Conservation (phyloP, 2,329 filamentous ascomycete species). For the Dothistroma pini region DNA sequence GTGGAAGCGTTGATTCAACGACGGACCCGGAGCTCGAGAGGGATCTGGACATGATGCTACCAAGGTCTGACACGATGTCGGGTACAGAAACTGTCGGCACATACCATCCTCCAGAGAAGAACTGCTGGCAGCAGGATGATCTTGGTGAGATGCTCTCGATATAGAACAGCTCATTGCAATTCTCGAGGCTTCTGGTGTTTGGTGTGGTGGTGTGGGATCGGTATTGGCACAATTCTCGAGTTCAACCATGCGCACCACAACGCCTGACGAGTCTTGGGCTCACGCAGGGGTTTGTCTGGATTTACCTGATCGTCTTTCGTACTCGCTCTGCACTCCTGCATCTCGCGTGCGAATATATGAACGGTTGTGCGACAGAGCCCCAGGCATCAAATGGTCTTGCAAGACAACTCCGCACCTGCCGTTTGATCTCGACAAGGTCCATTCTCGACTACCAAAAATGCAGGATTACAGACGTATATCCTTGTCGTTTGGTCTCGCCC, state of each 20-base stretch:
- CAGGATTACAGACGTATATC: too few relatives aligned
- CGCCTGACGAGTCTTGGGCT: background rate
- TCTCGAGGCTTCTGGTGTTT: background rate
- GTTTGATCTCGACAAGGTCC: too few relatives aligned
- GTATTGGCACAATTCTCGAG: background rate
- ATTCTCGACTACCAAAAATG: too few relatives aligned
- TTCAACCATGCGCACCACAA: background rate
- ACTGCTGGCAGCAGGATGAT: background rate
- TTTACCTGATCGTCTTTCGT: background rate
- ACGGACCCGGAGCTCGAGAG: background rate
- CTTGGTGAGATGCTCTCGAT: background rate
- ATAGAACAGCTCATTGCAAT: background rate
- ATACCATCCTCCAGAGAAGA: background rate
- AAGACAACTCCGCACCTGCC: too few relatives aligned
- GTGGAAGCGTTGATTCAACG: slow-evolving; percentile 6
- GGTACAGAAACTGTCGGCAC: background rate
- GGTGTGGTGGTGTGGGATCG: background rate
- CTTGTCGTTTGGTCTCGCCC: too few relatives aligned
- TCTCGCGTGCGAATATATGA: too few relatives aligned
- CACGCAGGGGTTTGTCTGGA: background rate
- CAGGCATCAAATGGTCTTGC: too few relatives aligned
- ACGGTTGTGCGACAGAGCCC: too few relatives aligned
- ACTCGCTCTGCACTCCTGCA: too few relatives aligned
- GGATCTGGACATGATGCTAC: background rate
- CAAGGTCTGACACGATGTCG: background rate